Percentiles rank a stretch among this genome's conserved stretches.
These are phyloP conservation scores for Gonapodya prolifera DNA, from an alignment of 192 early-diverging fungal species.

Conservation along the genomic window DNA sequence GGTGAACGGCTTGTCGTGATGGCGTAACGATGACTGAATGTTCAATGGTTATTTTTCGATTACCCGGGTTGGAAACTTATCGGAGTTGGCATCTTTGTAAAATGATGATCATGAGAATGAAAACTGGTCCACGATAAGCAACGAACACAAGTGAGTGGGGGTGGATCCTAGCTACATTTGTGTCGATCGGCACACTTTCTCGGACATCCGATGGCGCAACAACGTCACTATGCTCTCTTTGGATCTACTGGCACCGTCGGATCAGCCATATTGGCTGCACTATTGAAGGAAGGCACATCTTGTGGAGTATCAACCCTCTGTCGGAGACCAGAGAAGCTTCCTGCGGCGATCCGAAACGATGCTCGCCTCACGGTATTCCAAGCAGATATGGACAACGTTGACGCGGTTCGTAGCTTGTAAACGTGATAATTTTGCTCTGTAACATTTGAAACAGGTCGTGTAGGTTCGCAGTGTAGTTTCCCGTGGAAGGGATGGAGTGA, in stretches of 20 bases:
- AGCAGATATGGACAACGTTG: constrained; percentile 3
- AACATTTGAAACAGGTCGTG: too few relatives aligned
- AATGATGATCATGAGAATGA: too few relatives aligned
- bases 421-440: too few relatives aligned
- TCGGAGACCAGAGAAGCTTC: neutral
- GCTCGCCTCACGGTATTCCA: neutral
- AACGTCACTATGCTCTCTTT: neutral
- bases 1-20: neutral
- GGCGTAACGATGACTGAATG: neutral
- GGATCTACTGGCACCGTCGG: constrained; percentile 1
- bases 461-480: neutral
- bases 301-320: neutral
- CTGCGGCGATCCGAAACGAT: neutral
- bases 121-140: too few relatives aligned
- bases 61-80: too few relatives aligned
- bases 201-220: constrained; percentile 1
- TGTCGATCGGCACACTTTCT: too few relatives aligned
- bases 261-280: neutral
- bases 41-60: too few relatives aligned
- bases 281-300: neutral
- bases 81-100: too few relatives aligned
- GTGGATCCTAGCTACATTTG: too few relatives aligned
- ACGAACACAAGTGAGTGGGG: too few relatives aligned
- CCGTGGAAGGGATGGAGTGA: neutral
- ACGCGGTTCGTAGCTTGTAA: too few relatives aligned